phyloP scores from a whole-genome alignment of 2,329 filamentous ascomycete genomes.

The Sphaerulina populicola region DNA sequence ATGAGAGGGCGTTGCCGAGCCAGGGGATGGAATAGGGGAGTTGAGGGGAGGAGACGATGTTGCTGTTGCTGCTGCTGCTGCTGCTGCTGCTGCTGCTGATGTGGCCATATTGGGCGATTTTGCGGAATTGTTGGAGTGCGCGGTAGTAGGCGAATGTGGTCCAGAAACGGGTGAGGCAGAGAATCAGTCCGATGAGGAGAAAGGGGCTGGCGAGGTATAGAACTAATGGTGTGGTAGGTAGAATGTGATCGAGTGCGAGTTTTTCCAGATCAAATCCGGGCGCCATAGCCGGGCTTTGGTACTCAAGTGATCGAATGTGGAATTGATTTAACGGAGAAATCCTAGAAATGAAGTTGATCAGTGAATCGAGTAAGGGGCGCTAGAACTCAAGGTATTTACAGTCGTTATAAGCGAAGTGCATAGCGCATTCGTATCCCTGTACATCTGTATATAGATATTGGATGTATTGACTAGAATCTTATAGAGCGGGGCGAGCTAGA shows the following conservation, averaged over 20 bases:
- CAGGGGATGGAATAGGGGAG: conserved; percentile 28
- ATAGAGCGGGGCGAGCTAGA: too few species aligned
- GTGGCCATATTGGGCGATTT: background rate
- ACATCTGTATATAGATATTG: too few species aligned
- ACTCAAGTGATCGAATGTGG: too few species aligned
- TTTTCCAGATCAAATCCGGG: background rate
- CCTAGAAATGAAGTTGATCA: too few species aligned
- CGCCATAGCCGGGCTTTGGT: too few species aligned
- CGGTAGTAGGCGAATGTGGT: conserved; percentile 23
- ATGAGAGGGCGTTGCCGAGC: conserved; percentile 26
- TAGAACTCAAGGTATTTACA: too few species aligned
- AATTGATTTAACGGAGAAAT: too few species aligned
- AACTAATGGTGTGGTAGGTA: background rate
- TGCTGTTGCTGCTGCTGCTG: background rate
- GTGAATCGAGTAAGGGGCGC: too few species aligned
- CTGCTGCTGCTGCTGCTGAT: background rate
- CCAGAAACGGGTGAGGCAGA: conserved; percentile 15
- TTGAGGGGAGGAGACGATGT: conserved; percentile 19
- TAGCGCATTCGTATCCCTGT: too few species aligned
- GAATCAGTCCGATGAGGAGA: conserved; percentile 7
- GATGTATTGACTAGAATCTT: too few species aligned
- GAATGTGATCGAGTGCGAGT: background rate
- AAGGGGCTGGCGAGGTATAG: conserved; percentile 15
- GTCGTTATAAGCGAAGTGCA: too few species aligned
- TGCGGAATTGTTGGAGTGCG: conserved; percentile 13